Conservation (phyloP, 768 basidiomycete species). For the Rhizopogon sp. region DNA sequence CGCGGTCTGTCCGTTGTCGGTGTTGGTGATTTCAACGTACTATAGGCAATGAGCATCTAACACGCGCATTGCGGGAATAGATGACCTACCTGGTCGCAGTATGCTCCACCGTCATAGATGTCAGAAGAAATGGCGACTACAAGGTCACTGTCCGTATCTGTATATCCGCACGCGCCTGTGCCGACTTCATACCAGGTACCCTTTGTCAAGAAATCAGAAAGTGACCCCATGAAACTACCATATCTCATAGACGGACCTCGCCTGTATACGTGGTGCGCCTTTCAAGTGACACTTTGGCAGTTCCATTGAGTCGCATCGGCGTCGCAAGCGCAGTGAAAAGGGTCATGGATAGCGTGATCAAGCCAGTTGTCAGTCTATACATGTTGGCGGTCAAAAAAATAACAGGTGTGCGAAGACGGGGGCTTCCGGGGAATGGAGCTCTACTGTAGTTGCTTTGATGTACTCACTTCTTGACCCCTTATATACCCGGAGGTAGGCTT, state of each 20-base stretch:
- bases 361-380: conserved; percentile 17
- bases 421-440: neutral
- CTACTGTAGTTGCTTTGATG: neutral
- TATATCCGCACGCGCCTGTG: conserved; percentile 59
- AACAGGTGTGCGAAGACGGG: neutral
- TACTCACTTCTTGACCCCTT: conserved; percentile 8
- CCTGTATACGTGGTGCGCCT: conserved; percentile 34
- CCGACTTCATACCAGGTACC: conserved; percentile 63
- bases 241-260: conserved; percentile 1
- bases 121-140: conserved; percentile 60
- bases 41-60: conserved; percentile 20
- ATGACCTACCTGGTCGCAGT: conserved; percentile 54
- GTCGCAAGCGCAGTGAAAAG: conserved; percentile 40
- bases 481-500: conserved; percentile 19
- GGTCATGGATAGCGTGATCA: conserved; percentile 37
- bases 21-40: conserved; percentile 59
- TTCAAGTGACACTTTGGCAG: conserved; percentile 30
- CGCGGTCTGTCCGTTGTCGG: conserved; percentile 44
- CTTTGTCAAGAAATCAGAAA: conserved; percentile 27
- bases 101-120: conserved; percentile 47
- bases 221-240: neutral
- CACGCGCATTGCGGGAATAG: neutral
- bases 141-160: conserved; percentile 41
- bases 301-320: conserved; percentile 20
- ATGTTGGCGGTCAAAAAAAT: conserved; percentile 7